Percentiles rank a stretch among this genome's conserved stretches.
Evolutionary conservation across 352 stramenopile genomes (phyloP).

Genomic region (Hyphochytrium catenoides): DNA sequence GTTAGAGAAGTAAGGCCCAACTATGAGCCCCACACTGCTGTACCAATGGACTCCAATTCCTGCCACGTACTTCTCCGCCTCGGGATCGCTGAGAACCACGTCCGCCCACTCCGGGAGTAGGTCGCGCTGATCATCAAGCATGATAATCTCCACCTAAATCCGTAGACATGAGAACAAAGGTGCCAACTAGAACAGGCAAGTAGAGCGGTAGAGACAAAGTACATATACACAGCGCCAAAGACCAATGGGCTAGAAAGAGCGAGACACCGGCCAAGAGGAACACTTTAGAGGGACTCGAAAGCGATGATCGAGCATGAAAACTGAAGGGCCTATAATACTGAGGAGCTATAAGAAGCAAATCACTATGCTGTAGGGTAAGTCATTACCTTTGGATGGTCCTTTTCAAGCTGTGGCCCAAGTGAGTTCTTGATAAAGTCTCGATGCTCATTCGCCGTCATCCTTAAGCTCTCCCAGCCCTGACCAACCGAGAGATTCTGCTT

Average conservation of each 20-base stretch:
- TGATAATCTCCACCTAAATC: conserved; percentile 70
- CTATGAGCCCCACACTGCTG: conserved; percentile 24
- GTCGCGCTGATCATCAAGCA: conserved; percentile 71
- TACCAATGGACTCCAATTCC: conserved; percentile 78
- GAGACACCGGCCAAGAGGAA: too few relatives aligned
- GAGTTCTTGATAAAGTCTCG: conserved; percentile 50
- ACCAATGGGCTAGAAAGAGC: too few relatives aligned
- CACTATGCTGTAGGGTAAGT: too few relatives aligned
- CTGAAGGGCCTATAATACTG: too few relatives aligned
- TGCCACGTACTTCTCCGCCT: conserved; percentile 42
- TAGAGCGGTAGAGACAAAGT: too few relatives aligned
- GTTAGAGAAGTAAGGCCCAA: conserved; percentile 20
- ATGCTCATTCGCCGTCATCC: conserved; percentile 23
- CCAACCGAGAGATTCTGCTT: conserved; percentile 15
- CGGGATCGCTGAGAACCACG: conserved; percentile 29
- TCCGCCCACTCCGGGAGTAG: conserved; percentile 34
- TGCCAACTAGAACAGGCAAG: too few relatives aligned
- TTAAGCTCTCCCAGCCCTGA: conserved; percentile 40
- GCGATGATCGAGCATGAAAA: too few relatives aligned
- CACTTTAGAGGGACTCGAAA: too few relatives aligned
- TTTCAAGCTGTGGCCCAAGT: conserved; percentile 45
- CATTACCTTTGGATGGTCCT: conserved; percentile 59
- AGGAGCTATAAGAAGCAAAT: too few relatives aligned
- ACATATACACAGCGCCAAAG: too few relatives aligned
- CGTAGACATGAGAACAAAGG: too few relatives aligned